A percentile compares a stretch with the other conserved stretches of the same genome.
Evolutionary conservation across 352 stramenopile species (phyloP).

Genomic region (Labyrinthula sp.): DNA sequence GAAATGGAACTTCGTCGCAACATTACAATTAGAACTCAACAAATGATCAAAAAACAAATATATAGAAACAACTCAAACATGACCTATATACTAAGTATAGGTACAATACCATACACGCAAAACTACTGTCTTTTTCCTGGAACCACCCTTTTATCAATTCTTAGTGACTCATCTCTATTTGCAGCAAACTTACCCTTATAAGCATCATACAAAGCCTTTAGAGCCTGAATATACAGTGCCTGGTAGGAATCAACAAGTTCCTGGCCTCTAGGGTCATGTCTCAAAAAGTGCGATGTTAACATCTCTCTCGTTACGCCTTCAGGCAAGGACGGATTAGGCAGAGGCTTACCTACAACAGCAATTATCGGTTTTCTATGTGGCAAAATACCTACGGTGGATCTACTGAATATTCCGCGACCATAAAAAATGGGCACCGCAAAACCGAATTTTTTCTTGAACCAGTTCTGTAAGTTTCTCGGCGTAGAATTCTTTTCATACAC

Average conservation of each 20-base stretch:
- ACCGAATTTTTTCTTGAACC: conserved; percentile 29
- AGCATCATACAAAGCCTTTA: conserved; percentile 41
- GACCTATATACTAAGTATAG: too few species aligned
- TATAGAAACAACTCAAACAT: too few species aligned
- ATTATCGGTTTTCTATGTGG: conserved; percentile 30
- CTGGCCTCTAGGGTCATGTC: too few species aligned
- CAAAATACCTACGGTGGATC: conserved; percentile 29
- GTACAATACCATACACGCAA: too few species aligned
- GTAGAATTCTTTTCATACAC: conserved; percentile 31
- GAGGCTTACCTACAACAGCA: conserved; percentile 31
- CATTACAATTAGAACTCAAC: too few species aligned
- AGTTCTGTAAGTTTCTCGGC: conserved; percentile 31
- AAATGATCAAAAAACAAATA: too few species aligned
- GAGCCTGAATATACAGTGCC: conserved; percentile 35
- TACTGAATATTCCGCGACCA: conserved; percentile 24
- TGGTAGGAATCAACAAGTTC: conserved; percentile 41
- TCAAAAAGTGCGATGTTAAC: conserved; percentile 34
- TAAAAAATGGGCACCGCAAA: conserved; percentile 32
- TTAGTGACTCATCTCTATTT: too few species aligned
- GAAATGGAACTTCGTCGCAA: too few species aligned
- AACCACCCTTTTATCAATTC: too few species aligned
- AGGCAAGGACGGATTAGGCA: conserved; percentile 24
- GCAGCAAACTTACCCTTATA: conserved; percentile 34
- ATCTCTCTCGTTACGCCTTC: conserved; percentile 2
- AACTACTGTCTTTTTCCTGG: too few species aligned